phyloP scores from a whole-genome alignment of 2,329 filamentous ascomycete genomes.

The Trichoderma koningii region DNA sequence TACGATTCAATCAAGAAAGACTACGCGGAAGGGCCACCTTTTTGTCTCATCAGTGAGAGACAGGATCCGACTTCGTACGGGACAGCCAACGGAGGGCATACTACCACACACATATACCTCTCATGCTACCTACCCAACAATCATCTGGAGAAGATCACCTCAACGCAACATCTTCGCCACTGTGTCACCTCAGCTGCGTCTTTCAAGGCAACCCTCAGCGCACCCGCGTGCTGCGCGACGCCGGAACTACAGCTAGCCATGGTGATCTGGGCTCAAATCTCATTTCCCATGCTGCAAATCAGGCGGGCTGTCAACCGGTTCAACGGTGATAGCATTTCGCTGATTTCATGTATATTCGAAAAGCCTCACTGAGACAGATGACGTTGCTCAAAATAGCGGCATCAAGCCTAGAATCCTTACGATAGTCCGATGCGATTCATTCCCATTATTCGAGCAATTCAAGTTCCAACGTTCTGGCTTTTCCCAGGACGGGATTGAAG shows the following conservation, averaged over 20 bases:
- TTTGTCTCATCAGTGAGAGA: constrained; percentile 1
- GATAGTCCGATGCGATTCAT: too few species aligned
- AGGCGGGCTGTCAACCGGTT: not conserved
- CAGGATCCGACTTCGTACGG: not conserved
- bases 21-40: not conserved
- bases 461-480: too few species aligned
- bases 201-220: not conserved
- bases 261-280: not conserved
- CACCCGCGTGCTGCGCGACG: too few species aligned
- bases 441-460: too few species aligned
- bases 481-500: not conserved
- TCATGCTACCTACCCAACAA: not conserved
- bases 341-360: not conserved
- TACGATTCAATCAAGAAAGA: not conserved
- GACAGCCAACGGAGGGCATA: too few species aligned
- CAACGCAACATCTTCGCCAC: constrained; percentile 1
- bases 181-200: constrained; percentile 8
- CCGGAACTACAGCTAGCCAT: too few species aligned
- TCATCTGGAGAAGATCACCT: not conserved
- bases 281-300: not conserved
- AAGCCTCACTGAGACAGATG: not conserved
- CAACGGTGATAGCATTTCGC: not conserved
- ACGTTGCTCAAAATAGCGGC: not conserved
- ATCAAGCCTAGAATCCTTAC: not conserved
- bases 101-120: not conserved